Base-by-base conservation (phyloP, 768 basidiomycete genomes). In the Psilocybe sp. region DNA sequence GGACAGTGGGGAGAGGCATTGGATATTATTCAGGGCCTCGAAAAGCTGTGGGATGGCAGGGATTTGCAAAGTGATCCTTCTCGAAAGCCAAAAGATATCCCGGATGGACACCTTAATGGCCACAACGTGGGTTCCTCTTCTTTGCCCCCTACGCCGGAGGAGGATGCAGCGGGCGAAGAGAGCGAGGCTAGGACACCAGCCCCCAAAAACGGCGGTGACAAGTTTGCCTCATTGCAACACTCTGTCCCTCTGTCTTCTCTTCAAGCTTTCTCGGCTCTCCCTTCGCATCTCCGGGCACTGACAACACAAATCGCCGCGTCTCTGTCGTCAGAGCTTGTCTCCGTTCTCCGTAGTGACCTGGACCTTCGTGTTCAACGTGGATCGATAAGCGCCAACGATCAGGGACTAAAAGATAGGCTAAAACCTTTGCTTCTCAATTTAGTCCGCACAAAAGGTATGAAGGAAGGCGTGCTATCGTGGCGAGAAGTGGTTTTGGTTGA, bases 1-100 rank as follows among this genome's bases (percentile, higher is more conserved):
- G 92, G 90, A 0, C 90, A 97, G 56, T 98, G 92, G 89, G 81
- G 82, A 12, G 88, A 90, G 48, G 93, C 93, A 6, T 69, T 98
- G 49, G 79, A 78, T 41, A 75, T 93, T 14, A 78, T 92, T 34
- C 84, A 90, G 42, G 77, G 82, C 44, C 64, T 93, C 53, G 77
- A 86, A 47, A 68, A 66, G 42, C 66, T 89, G 57, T 86, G 85
- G 81, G 66, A 76, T 11, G 63, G 58, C 1, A 49, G 44, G 42
- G 47, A 38, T 10, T 40, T 47, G 23, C 40, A 23, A 41, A 20
- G 42, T 18, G 41, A 38, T 13, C 34, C n/a, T n/a, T 28, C 23
- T 28, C 23, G 23, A 7, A 28, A 28, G 16, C 44, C 44, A 16
- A 46, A 35, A 13, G 33, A 33, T 19, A 33, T 43, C 33, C 32